Evolutionary conservation across 192 early-diverging fungal species (phyloP).

Genomic region (Rhizoclosmatium sp.): DNA sequence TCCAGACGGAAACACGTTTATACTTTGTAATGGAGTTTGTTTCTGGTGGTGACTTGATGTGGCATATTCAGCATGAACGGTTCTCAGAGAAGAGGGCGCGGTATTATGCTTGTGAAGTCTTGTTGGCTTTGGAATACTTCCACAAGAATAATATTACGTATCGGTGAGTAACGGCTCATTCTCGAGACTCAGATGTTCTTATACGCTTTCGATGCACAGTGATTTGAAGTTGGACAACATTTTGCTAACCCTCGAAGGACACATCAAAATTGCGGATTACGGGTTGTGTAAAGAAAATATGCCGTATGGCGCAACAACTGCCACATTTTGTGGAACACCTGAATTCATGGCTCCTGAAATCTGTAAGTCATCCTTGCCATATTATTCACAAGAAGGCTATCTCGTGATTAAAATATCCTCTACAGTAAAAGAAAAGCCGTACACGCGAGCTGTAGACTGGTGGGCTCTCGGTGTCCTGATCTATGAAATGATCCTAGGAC

Average conservation of each 20-base stretch:
- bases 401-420: background rate
- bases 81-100: conserved; percentile 93
- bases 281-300: conserved; percentile 98
- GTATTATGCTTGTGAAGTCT: conserved; percentile 95
- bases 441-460: conserved; percentile 98
- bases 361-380: conserved; percentile 52
- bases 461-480: conserved; percentile 86
- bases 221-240: conserved; percentile 99
- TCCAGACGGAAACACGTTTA: conserved; percentile 92
- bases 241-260: conserved; percentile 87
- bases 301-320: conserved; percentile 83
- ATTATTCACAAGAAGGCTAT: background rate
- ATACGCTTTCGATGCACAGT: conserved; percentile 42
- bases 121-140: conserved; percentile 95
- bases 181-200: background rate
- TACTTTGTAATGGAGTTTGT: conserved; percentile 99
- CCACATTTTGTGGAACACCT: conserved; percentile 97
- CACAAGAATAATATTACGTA: conserved; percentile 95
- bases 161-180: conserved; percentile 50
- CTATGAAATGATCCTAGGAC: conserved; percentile 71
- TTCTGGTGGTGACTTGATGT: conserved; percentile 97
- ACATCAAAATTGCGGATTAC: conserved; percentile 98
- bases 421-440: conserved; percentile 79
- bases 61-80: conserved; percentile 92
- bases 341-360: conserved; percentile 99